These are phyloP conservation scores for Candida boleticola DNA, from an alignment of 805 yeast species.

Conservation along the genomic window DNA sequence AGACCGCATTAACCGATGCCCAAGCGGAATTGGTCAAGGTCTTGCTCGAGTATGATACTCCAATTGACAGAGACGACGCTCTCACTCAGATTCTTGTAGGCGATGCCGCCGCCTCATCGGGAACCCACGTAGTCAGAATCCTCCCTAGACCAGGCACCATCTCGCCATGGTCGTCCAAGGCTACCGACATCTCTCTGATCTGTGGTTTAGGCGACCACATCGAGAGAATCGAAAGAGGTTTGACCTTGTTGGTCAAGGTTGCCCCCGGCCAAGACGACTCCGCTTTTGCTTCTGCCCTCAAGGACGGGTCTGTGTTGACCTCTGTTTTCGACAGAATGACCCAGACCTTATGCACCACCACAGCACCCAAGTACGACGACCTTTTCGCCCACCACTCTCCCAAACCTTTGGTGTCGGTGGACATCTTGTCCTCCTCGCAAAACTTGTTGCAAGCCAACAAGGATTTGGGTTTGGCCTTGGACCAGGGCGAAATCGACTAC, in stretches of 20 bases:
- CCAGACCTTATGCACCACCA: conserved; percentile 53
- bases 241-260: conserved; percentile 68
- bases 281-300: conserved; percentile 56
- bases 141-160: conserved; percentile 95
- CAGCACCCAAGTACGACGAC: conserved; percentile 65
- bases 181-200: conserved; percentile 88
- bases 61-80: conserved; percentile 52
- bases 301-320: conserved; percentile 53
- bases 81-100: conserved; percentile 40
- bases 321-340: conserved; percentile 94
- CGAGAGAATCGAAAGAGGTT: conserved; percentile 89
- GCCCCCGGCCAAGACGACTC: conserved; percentile 52
- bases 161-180: conserved; percentile 99
- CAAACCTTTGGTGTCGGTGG: conserved; percentile 77
- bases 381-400: conserved; percentile 78
- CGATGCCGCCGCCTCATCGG: conserved; percentile 28
- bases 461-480: conserved; percentile 89
- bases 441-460: conserved; percentile 75
- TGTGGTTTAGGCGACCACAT: conserved; percentile 75
- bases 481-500: conserved; percentile 88
- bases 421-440: conserved; percentile 53
- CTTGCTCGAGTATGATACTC: conserved; percentile 72
- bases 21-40: conserved; percentile 52
- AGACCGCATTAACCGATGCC: conserved; percentile 33
- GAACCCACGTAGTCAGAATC: conserved; percentile 63